These are phyloP conservation scores for Xylariomycetidae sp. DNA, from an alignment of 2,329 filamentous ascomycete genomes.

Conservation along the genomic window DNA sequence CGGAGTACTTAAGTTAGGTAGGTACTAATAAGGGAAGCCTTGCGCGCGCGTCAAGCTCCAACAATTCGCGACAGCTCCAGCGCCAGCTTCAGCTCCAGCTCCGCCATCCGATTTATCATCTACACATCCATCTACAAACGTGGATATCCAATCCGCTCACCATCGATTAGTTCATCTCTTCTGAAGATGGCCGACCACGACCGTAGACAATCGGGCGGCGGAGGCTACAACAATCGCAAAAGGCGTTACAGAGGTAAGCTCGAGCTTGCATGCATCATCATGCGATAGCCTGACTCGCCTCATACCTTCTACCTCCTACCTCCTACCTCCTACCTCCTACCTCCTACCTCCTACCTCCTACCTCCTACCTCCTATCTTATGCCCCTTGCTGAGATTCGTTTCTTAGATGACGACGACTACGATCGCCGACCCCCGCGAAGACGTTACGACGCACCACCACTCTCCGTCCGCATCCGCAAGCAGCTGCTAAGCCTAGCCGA, in stretches of 20 bases:
- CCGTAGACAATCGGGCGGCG: slow-evolving; percentile 45
- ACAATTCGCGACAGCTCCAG: too few species aligned
- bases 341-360: too few species aligned
- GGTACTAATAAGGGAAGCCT: too few species aligned
- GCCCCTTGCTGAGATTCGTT: neutral
- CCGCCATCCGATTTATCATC: too few species aligned
- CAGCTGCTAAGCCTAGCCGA: slow-evolving; percentile 79
- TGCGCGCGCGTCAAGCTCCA: too few species aligned
- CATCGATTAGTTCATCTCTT: too few species aligned
- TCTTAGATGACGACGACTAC: slow-evolving; percentile 69
- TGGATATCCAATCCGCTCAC: too few species aligned
- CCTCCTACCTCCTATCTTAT: neutral
- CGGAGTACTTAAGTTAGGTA: too few species aligned
- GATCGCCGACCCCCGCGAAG: slow-evolving; percentile 70
- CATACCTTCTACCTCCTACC: too few species aligned
- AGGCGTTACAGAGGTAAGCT: slow-evolving; percentile 70
- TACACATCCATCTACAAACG: too few species aligned
- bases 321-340: too few species aligned
- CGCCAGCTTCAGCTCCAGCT: too few species aligned
- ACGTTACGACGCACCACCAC: slow-evolving; percentile 68
- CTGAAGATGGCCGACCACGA: slow-evolving; percentile 52
- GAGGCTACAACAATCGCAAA: slow-evolving; percentile 61
- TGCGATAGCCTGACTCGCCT: slow-evolving; percentile 3
- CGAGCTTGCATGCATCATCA: slow-evolving; percentile 1
- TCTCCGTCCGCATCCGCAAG: slow-evolving; percentile 67